Percentiles rank a stretch among this genome's conserved stretches.
These are phyloP conservation scores for Mortierella sp. DNA, from an alignment of 371 early-diverging fungal genomes.

Conservation along the genomic window DNA sequence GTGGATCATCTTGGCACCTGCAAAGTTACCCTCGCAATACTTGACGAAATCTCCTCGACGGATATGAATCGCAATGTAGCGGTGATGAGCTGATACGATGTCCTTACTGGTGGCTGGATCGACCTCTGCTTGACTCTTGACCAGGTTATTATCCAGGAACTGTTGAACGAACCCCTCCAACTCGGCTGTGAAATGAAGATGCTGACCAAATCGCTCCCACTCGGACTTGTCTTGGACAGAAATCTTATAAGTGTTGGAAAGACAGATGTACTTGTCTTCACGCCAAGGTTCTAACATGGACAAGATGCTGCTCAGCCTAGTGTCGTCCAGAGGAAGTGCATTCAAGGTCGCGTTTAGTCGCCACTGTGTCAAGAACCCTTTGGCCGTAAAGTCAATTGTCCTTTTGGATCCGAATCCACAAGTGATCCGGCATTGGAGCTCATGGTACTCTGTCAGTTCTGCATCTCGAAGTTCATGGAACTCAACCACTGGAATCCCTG, in stretches of 20 bases:
- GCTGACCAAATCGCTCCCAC: conserved; percentile 43
- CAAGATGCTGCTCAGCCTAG: conserved; percentile 16
- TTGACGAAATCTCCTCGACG: conserved; percentile 39
- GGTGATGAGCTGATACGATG: conserved; percentile 5
- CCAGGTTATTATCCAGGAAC: conserved; percentile 21
- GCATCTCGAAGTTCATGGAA: conserved; percentile 24
- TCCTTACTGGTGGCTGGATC: background rate
- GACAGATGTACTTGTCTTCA: conserved; percentile 24
- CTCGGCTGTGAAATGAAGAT: conserved; percentile 31
- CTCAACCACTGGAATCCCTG: conserved; percentile 26
- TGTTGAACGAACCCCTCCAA: conserved; percentile 33
- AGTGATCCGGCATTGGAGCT: conserved; percentile 28
- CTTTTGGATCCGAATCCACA: conserved; percentile 49
- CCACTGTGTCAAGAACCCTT: conserved; percentile 46
- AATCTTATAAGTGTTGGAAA: conserved; percentile 49
- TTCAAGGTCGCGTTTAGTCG: conserved; percentile 19
- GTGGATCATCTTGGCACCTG: conserved; percentile 17
- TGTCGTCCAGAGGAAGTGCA: conserved; percentile 7
- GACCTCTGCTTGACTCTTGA: background rate
- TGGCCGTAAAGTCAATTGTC: conserved; percentile 36
- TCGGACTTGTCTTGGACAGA: conserved; percentile 34
- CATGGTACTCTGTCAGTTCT: conserved; percentile 11
- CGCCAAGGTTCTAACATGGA: conserved; percentile 5
- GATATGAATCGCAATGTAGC: conserved; percentile 33
- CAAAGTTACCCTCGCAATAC: conserved; percentile 39